Conservation (phyloP, 2,329 filamentous ascomycete species). For the Rutstroemia sp. region DNA sequence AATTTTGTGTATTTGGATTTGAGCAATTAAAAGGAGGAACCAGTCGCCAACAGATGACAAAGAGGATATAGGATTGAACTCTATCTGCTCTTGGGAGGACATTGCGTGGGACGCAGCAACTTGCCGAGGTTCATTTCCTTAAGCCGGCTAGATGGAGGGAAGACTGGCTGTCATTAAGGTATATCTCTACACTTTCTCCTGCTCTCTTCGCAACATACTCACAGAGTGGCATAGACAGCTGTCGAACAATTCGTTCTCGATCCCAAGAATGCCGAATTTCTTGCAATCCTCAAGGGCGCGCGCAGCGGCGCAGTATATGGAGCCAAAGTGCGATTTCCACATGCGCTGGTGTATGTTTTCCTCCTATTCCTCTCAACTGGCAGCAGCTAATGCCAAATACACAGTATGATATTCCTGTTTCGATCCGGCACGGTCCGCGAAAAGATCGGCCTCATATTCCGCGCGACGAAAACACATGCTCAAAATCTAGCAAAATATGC, state of each 20-base stretch:
- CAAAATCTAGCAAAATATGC: constrained; percentile 89
- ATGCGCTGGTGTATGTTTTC: constrained; percentile 70
- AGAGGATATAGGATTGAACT: background rate
- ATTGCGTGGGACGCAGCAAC: background rate
- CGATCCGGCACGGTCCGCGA: constrained; percentile 76
- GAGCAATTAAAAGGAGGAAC: background rate
- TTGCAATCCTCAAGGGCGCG: constrained; percentile 83
- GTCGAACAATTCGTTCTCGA: constrained; percentile 74
- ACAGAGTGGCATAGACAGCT: constrained; percentile 21
- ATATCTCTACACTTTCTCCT: background rate
- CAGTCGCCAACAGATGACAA: background rate
- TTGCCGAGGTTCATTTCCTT: constrained; percentile 21
- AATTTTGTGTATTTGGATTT: too few relatives aligned
- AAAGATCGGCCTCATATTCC: constrained; percentile 70
- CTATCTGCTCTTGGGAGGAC: too few relatives aligned
- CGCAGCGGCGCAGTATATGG: constrained; percentile 98
- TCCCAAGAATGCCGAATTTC: constrained; percentile 74
- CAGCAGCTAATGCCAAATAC: constrained; percentile 1
- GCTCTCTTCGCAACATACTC: background rate
- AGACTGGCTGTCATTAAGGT: constrained; percentile 24
- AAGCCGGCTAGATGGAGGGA: constrained; percentile 17
- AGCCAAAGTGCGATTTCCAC: constrained; percentile 94
- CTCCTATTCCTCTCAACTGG: background rate
- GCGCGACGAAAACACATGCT: constrained; percentile 85
- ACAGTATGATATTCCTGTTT: constrained; percentile 92